Conservation (phyloP, 352 stramenopile genomes). For the Phytophthora megakarya region DNA sequence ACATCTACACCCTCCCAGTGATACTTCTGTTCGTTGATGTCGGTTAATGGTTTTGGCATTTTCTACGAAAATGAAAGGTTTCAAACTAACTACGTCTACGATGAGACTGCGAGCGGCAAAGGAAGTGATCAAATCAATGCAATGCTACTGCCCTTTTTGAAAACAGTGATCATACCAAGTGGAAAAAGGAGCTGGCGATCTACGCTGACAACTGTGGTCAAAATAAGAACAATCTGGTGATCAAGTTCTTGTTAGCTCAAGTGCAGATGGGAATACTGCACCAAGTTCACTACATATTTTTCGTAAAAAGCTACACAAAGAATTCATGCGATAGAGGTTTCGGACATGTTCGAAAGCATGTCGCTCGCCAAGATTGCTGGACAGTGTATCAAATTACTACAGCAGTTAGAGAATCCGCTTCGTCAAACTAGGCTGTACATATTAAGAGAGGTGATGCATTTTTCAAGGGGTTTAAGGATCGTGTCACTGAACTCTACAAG, state of each 20-base stretch:
- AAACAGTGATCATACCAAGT: background rate
- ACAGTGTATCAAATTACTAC: conserved; percentile 16
- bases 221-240: conserved; percentile 20
- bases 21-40: conserved; percentile 24
- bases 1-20: conserved; percentile 15
- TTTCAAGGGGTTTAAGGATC: conserved; percentile 1
- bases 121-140: conserved; percentile 5
- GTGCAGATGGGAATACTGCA: conserved; percentile 6
- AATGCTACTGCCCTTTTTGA: conserved; percentile 6
- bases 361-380: conserved; percentile 8
- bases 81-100: conserved; percentile 16
- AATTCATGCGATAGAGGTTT: conserved; percentile 24
- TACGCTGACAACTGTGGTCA: conserved; percentile 23
- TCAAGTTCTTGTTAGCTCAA: conserved; percentile 16
- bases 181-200: conserved; percentile 4
- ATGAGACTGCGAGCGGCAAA: conserved; percentile 5
- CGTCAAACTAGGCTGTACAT: background rate
- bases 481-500: conserved; percentile 9
- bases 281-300: conserved; percentile 13
- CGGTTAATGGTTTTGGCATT: conserved; percentile 22
- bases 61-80: conserved; percentile 9
- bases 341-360: conserved; percentile 16
- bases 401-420: background rate
- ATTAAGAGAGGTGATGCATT: background rate
- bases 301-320: conserved; percentile 28